Percentiles rank a stretch among this genome's conserved stretches.
Conservation (phyloP, 768 basidiomycete species). For the Mycena vitilis region DNA sequence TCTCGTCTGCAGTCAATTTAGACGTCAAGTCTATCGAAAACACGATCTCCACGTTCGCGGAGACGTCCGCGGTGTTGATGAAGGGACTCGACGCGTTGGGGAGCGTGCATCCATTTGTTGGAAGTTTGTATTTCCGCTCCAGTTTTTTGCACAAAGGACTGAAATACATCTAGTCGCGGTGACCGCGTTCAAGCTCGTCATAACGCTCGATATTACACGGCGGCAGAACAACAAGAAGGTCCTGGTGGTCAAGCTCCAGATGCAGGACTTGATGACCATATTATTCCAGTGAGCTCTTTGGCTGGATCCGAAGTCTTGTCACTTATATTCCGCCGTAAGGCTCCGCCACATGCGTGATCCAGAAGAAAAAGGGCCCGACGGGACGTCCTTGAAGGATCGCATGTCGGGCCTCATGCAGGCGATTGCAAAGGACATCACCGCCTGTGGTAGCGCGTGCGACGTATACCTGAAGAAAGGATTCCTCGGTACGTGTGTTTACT, state of each 20-base stretch:
- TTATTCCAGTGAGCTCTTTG: conserved; percentile 53
- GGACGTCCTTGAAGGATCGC: conserved; percentile 40
- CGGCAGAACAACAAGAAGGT: conserved; percentile 59
- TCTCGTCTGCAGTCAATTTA: conserved; percentile 16
- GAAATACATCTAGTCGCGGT: conserved; percentile 49
- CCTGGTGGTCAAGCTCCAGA: conserved; percentile 51
- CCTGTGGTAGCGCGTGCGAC: conserved; percentile 53
- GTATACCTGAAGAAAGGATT: conserved; percentile 50
- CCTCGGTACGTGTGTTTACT: conserved; percentile 37
- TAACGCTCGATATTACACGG: conserved; percentile 54
- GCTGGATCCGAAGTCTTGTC: neutral
- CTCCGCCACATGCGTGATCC: conserved; percentile 36
- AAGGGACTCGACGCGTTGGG: conserved; percentile 39
- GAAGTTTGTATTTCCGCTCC: conserved; percentile 21
- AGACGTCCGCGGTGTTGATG: conserved; percentile 40
- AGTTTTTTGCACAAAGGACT: neutral
- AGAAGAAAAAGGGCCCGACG: conserved; percentile 40
- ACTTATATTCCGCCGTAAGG: conserved; percentile 8
- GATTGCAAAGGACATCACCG: conserved; percentile 52
- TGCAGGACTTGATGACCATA: conserved; percentile 57
- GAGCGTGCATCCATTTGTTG: conserved; percentile 40
- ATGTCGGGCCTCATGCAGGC: conserved; percentile 40
- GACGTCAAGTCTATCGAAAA: conserved; percentile 31
- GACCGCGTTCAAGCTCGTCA: conserved; percentile 55
- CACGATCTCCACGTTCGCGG: conserved; percentile 35